A percentile compares a stretch with the other conserved stretches of the same genome.
Evolutionary conservation across 345 rosid species (phyloP).

Genomic region (Eucalyptus viminalis): DNA sequence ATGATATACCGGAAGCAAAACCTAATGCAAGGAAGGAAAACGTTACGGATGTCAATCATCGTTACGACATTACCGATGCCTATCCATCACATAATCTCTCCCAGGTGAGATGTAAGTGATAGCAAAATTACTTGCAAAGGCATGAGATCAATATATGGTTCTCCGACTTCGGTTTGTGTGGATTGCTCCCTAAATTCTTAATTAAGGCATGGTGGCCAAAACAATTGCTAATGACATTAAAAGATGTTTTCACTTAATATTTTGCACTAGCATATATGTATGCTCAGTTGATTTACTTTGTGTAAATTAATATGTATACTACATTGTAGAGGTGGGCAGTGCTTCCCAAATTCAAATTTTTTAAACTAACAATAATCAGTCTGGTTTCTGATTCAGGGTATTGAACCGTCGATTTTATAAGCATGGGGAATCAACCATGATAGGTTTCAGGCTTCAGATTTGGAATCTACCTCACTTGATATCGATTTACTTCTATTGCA

Average conservation of each 20-base stretch:
- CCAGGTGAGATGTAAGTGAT: neutral
- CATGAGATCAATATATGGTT: neutral
- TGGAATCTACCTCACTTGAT: neutral
- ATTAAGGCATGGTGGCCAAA: neutral
- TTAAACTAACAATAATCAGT: too few relatives aligned
- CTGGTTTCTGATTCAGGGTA: accelerated
- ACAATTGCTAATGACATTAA: accelerated
- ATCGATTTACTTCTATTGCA: neutral
- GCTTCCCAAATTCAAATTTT: neutral
- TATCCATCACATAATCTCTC: neutral
- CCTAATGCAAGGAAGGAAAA: neutral
- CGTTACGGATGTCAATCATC: neutral
- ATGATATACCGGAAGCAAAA: neutral
- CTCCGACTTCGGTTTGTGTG: neutral
- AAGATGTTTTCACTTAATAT: neutral
- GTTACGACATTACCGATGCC: neutral
- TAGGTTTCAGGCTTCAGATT: neutral
- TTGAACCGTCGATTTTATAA: too few relatives aligned
- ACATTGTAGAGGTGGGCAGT: too few relatives aligned
- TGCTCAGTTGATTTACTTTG: too few relatives aligned
- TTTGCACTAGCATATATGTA: neutral
- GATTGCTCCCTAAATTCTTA: neutral
- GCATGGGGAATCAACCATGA: accelerated
- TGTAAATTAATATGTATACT: too few relatives aligned
- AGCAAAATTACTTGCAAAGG: neutral